These are phyloP conservation scores for Sechiopsis laciniata DNA, from an alignment of 306 rosid species.

Conservation along the genomic window DNA sequence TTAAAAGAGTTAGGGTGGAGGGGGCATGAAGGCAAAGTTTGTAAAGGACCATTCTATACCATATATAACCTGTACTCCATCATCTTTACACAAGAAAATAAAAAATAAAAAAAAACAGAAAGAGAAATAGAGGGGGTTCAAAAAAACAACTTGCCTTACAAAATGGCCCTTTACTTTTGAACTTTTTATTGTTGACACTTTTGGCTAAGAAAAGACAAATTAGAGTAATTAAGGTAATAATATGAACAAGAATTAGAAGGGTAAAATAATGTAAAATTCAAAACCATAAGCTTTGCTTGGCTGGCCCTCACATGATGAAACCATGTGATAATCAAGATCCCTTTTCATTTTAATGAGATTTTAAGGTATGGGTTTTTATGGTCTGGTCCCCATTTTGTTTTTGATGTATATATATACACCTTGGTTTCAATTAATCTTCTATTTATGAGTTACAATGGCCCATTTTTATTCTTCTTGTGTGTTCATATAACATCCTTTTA, in stretches of 20 bases:
- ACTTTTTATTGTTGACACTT: background rate
- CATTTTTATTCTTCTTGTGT: background rate
- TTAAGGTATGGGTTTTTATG: conserved; percentile 93
- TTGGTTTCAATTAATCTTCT: too few relatives aligned
- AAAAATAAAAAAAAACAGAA: too few relatives aligned
- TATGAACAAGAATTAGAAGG: background rate
- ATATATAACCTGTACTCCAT: conserved; percentile 23
- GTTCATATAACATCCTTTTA: too few relatives aligned
- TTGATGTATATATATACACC: too few relatives aligned
- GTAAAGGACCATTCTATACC: conserved; percentile 13
- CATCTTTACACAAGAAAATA: conserved; percentile 72
- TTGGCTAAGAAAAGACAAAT: background rate
- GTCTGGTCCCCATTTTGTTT: conserved; percentile 39
- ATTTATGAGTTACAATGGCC: too few relatives aligned
- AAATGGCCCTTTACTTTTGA: conserved; percentile 43
- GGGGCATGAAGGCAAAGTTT: background rate
- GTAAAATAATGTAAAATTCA: conserved; percentile 22
- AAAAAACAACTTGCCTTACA: conserved; percentile 32
- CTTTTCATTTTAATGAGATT: conserved; percentile 53
- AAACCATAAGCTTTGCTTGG: conserved; percentile 43
- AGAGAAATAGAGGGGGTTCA: conserved; percentile 13
- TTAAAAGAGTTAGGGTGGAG: background rate
- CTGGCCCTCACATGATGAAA: conserved; percentile 79
- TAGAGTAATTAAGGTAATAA: conserved; percentile 16
- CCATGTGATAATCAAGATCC: conserved; percentile 66